Base-by-base conservation (phyloP, 495 filamentous ascomycete species). In the Hyaloscypha variabilis region DNA sequence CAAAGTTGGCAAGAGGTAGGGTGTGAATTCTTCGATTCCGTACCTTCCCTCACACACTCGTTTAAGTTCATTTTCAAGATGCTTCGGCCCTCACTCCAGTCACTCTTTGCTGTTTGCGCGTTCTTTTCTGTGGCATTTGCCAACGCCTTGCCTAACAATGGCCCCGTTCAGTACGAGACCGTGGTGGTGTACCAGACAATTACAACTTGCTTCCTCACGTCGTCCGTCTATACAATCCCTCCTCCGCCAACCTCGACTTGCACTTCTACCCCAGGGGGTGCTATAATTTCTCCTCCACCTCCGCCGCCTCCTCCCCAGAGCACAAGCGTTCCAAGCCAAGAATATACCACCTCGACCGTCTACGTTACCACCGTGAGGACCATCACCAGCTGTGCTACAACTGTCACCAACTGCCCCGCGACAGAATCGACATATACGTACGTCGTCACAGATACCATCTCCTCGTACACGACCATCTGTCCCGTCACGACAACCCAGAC, bases 81-180 rank as follows among this genome's bases (percentile, higher is more conserved):
- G 54, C 26, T n/a, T 29, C 25, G 21, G 23, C 25, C 51, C 23
- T 30, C 25, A n/a, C 54, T 58, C 54, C 23, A 58, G 54, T 58
- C 54, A 58, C 54, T 58, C 54, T n/a, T 58, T 58, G 24, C 54
- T 58, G 54, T 58, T 58, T 58, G 23, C 28, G 29, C 54, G 14
- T 34, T 17, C 54, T 4, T 58, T 58, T 58, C 54, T 58, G 54
- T 21, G 26, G 54, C 29, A 3, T 34, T 58, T 28, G 54, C 54
- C 25, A 14, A 31, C 34, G 23, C 25, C 29, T 28, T 58, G 19
- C 29, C 25, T 58, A 58, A 58, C 28, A 21, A 34, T 58, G 29
- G 26, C 54, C 6, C 29, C 5, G 13, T 13, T 14, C 10, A n/a
- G 25, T 24, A 58, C 26, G 54, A 58, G 54, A 58, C 54, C 21